Evolutionary conservation across 2,329 filamentous ascomycete species (phyloP), one percentile per base, ranked within the genome.

Genomic region (Colletotrichum aenigma): DNA sequence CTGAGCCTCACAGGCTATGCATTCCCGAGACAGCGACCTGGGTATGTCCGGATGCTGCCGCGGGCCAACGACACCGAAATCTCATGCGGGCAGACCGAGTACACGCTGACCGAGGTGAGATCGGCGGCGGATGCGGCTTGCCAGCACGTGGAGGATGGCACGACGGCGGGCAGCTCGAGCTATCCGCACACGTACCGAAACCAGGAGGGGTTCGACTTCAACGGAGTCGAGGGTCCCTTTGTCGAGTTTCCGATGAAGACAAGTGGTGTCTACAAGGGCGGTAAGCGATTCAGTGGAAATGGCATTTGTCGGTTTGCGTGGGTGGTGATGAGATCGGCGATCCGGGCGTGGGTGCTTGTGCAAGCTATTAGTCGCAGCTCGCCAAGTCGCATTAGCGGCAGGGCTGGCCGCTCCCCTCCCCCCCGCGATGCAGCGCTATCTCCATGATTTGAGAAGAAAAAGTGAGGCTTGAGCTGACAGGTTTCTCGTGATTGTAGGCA

Each of bases 121-220:
- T 82, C 86, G 12, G 91, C 92, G 52, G 81, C 88, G 55, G 84
- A 86, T 71, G 84, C 87, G 62, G 90, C 89, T 4, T 92, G 88
- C 84, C 80, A 83, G 24, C 87, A 90, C 79, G 87, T 91, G 81
- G 76, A 83, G 67, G 77, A 83, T 32, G 86, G 85, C 65, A 78
- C 79, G 32, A 80, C 81, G 52, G 82, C 82, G 55, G 86, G 86
- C 77, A 80, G 82, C 70, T 80, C 77, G 16, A 72, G 30, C 48
- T 92, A 93, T 81, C 91, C 91, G 0, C 91, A 93, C 81, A 82
- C 83, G 43, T 93, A 91, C 84, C 89, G 91, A 82, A 89, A 93
- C 85, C 89, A 89, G 78, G 91, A 93, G 80, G 91, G 90, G 21
- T 93, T 94, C 81, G 83, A 86, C 55, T 93, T 94, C 81, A 74